Evolutionary conservation across 257 asterid species (phyloP).

Genomic region (Jaltomata sinuosa): DNA sequence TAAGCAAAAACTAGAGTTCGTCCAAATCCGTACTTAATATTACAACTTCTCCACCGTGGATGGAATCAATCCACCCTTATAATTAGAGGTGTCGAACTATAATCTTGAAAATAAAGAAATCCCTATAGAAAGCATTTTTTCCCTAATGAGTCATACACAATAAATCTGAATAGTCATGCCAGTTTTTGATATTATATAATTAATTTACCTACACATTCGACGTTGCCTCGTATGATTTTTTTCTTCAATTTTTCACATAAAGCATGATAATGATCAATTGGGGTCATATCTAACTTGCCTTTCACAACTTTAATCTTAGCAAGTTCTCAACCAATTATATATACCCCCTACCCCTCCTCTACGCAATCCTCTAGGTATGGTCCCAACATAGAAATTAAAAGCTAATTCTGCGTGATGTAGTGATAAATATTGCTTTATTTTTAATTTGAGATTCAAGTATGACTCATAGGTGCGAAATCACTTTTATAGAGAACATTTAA

Average conservation of each 20-base stretch:
- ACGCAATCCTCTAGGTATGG: background rate
- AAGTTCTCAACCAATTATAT: background rate
- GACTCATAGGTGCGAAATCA: background rate
- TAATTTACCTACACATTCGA: background rate
- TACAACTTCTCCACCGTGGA: background rate
- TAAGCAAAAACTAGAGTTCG: too few species aligned
- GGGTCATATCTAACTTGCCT: background rate
- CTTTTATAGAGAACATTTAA: background rate
- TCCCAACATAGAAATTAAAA: too few species aligned
- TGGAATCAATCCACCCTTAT: background rate
- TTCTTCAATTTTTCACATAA: background rate
- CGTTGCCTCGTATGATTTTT: background rate
- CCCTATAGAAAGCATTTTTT: accelerated
- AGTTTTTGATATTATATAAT: background rate
- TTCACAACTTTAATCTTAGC: background rate
- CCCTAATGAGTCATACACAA: background rate
- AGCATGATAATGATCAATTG: background rate
- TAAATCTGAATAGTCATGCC: background rate
- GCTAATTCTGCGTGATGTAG: too few species aligned
- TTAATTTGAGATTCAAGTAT: background rate
- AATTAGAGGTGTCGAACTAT: background rate
- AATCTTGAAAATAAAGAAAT: background rate
- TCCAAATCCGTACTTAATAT: background rate
- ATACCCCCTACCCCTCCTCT: background rate
- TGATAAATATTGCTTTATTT: background rate